These are phyloP conservation scores for Neoboletus subvelutipes DNA, from an alignment of 768 basidiomycete genomes.

Conservation along the genomic window DNA sequence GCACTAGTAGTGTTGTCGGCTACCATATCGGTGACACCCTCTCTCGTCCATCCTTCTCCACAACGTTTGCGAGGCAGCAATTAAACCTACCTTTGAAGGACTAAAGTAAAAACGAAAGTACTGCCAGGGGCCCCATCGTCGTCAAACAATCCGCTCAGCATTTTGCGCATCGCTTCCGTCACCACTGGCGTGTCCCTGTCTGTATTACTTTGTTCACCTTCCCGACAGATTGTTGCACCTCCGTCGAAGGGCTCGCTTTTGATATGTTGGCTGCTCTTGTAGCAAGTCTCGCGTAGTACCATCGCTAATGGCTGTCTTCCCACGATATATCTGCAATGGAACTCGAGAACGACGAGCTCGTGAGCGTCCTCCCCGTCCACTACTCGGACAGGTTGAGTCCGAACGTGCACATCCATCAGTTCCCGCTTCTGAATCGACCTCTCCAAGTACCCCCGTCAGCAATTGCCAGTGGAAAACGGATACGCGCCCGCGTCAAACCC, in stretches of 20 bases:
- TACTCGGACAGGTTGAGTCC: constrained; percentile 61
- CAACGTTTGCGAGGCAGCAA: too few relatives aligned
- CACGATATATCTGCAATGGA: constrained; percentile 23
- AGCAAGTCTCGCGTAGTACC: too few relatives aligned
- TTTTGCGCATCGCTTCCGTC: constrained; percentile 35
- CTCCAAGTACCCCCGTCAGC: constrained; percentile 79
- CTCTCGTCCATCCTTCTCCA: too few relatives aligned
- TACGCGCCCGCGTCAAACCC: constrained; percentile 71
- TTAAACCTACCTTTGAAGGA: constrained; percentile 51
- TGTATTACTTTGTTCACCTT: constrained; percentile 35
- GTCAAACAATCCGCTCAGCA: constrained; percentile 28
- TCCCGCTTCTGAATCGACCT: constrained; percentile 71
- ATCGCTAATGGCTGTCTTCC: constrained; percentile 8
- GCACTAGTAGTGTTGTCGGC: neutral
- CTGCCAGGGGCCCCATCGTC: too few relatives aligned
- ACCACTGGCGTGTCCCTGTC: constrained; percentile 41
- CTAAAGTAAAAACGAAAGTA: too few relatives aligned
- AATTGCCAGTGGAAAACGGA: constrained; percentile 66
- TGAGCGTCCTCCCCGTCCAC: constrained; percentile 70
- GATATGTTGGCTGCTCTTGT: too few relatives aligned
- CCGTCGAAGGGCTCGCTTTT: too few relatives aligned
- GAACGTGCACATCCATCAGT: constrained; percentile 77
- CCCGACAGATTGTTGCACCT: too few relatives aligned
- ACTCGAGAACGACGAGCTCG: constrained; percentile 53
- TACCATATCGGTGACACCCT: too few relatives aligned